Conservation (phyloP, 306 rosid genomes). For the Citrullus colocynthis region DNA sequence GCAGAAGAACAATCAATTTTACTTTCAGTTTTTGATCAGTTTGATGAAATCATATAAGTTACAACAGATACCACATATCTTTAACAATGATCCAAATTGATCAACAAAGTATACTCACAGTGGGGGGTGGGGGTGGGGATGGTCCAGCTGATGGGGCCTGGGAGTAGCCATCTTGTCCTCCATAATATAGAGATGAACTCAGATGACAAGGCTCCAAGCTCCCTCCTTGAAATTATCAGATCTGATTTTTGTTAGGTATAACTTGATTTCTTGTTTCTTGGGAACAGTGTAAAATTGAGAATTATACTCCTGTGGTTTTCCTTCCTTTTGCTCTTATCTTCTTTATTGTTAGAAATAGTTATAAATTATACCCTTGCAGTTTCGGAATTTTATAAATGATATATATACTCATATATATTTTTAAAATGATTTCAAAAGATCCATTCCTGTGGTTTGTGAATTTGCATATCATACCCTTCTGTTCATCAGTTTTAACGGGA, state of each 20-base stretch:
- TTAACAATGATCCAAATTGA: not conserved
- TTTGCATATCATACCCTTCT: not conserved
- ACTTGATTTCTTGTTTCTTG: conserved; percentile 14
- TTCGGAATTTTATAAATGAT: not conserved
- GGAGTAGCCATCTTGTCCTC: conserved; percentile 42
- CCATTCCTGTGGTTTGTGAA: not conserved
- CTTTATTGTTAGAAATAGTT: not conserved
- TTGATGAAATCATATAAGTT: not conserved
- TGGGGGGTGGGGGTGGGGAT: conserved; percentile 11
- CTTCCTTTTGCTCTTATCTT: not conserved
- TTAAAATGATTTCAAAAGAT: not conserved
- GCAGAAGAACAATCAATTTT: not conserved
- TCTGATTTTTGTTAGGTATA: conserved; percentile 23
- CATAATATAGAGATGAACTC: conserved; percentile 45
- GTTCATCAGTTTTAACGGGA: not conserved
- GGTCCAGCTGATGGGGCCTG: conserved; percentile 25
- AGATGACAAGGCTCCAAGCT: conserved; percentile 47
- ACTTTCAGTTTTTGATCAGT: not conserved
- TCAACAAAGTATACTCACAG: conserved; percentile 26
- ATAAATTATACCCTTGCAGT: not conserved
- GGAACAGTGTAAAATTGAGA: not conserved
- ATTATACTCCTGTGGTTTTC: not conserved
- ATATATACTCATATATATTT: not conserved
- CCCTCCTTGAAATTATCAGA: conserved; percentile 21
- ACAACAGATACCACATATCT: not conserved